A percentile compares a stretch with the other conserved stretches of the same genome.
Evolutionary conservation across 1,139 yeast species (phyloP).

Genomic region (Geotrichum fermentans): DNA sequence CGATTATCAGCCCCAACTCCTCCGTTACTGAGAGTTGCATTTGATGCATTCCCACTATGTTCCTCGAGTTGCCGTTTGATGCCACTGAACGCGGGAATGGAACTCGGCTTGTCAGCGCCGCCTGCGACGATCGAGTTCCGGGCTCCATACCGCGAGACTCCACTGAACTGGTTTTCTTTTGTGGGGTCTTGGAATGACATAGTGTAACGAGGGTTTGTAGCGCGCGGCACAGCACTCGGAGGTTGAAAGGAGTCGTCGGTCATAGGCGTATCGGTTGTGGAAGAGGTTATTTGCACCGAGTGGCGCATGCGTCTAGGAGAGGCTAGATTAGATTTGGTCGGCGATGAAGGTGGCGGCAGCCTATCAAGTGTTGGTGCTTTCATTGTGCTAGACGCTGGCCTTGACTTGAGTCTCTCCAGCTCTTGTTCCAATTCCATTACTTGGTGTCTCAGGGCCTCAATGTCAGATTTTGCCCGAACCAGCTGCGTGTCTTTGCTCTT

Average conservation of each 20-base stretch:
- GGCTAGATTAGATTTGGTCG: not conserved
- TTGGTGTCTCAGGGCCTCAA: conserved; percentile 43
- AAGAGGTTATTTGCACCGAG: not conserved
- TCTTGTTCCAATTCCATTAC: conserved; percentile 5
- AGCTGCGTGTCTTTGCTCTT: conserved; percentile 67
- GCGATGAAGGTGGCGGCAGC: not conserved
- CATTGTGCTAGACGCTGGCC: not conserved
- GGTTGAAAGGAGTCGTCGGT: not conserved
- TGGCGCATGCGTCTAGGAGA: not conserved
- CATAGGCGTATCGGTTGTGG: not conserved
- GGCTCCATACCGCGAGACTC: not conserved
- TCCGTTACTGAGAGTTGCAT: not conserved
- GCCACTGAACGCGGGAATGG: conserved; percentile 7
- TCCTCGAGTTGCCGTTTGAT: conserved; percentile 3
- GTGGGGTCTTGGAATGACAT: conserved; percentile 1
- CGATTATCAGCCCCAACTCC: not conserved
- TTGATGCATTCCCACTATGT: not conserved
- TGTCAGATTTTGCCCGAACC: conserved; percentile 53
- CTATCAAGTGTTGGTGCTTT: not conserved
- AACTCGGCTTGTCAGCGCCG: not conserved
- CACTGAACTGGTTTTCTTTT: conserved; percentile 2
- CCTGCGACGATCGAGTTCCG: not conserved
- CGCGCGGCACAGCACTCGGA: not conserved
- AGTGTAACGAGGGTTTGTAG: not conserved
- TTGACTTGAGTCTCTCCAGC: not conserved